Evolutionary conservation across 2,329 filamentous ascomycete species (phyloP).

Genomic region (Diaporthe sp.): DNA sequence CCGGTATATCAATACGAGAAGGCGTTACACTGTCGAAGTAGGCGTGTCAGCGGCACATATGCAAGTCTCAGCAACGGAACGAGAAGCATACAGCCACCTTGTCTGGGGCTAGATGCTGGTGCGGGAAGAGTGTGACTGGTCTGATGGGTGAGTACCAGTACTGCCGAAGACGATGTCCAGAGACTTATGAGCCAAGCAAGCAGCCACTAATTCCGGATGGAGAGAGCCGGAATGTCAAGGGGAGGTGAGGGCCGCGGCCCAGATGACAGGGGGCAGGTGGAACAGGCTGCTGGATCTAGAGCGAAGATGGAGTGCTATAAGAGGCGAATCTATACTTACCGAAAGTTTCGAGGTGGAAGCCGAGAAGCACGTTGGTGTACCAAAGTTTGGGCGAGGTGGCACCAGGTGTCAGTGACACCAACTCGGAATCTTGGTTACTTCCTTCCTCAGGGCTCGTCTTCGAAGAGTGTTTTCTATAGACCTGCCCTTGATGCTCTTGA

Average conservation of each 20-base stretch:
- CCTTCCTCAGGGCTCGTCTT: neutral
- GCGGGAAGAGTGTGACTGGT: slow-evolving; percentile 14
- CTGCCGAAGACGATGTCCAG: slow-evolving; percentile 1
- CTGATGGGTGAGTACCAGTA: slow-evolving; percentile 19
- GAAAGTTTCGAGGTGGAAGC: slow-evolving; percentile 21
- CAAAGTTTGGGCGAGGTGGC: slow-evolving; percentile 28
- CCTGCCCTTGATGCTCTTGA: neutral
- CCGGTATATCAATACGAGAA: slow-evolving; percentile 13
- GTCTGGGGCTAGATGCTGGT: slow-evolving; percentile 32
- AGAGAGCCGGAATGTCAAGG: slow-evolving; percentile 29
- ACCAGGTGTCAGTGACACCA: slow-evolving; percentile 16
- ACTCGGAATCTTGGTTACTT: slow-evolving; percentile 13
- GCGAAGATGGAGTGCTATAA: neutral
- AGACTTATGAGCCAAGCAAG: slow-evolving; percentile 7
- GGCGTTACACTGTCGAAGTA: slow-evolving; percentile 1
- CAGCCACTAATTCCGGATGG: slow-evolving; percentile 26
- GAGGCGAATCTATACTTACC: slow-evolving; percentile 35
- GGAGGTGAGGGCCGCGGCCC: slow-evolving; percentile 17
- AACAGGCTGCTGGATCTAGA: slow-evolving; percentile 16
- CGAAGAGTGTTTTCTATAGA: neutral
- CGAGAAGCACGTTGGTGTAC: slow-evolving; percentile 23
- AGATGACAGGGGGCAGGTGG: slow-evolving; percentile 33
- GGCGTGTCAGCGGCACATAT: slow-evolving; percentile 24
- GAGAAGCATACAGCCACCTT: slow-evolving; percentile 21
- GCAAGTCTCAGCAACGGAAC: neutral